phyloP scores from a whole-genome alignment of 441 rosid species.

The Rhodomyrtus psidioides region DNA sequence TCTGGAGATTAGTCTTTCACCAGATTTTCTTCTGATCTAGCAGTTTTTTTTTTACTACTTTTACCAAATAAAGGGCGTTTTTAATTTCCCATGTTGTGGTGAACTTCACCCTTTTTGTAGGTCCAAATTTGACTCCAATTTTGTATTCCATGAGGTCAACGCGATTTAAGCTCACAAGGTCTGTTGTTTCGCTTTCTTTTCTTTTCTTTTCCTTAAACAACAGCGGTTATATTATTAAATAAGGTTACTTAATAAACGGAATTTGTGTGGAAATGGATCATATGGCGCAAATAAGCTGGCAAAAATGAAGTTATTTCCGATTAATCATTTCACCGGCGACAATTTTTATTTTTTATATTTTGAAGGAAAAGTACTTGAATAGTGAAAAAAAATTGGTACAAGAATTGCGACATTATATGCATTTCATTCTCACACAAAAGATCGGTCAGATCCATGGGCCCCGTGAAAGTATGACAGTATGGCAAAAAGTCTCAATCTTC shows the following conservation, averaged over 20 bases:
- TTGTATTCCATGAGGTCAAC: background rate
- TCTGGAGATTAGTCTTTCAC: background rate
- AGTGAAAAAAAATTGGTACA: background rate
- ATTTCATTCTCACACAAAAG: background rate
- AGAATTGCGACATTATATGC: background rate
- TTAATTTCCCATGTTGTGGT: background rate
- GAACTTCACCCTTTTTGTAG: background rate
- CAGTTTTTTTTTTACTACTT: background rate
- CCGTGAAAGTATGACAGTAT: background rate
- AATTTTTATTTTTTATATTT: background rate
- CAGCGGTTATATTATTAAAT: background rate
- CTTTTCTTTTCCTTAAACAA: background rate
- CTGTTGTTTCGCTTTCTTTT: background rate
- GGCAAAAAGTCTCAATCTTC: background rate
- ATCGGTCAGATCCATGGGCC: background rate
- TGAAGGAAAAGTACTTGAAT: background rate
- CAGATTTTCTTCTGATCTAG: background rate
- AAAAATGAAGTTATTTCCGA: background rate
- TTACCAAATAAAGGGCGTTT: background rate
- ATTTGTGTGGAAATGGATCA: background rate
- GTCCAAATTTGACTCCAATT: background rate
- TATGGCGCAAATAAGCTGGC: accelerated
- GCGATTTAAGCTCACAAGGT: background rate
- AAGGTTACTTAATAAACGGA: background rate
- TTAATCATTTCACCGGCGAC: background rate